Conservation (phyloP, 169 alveolate species). For the Cryptosporidium ubiquitum region DNA sequence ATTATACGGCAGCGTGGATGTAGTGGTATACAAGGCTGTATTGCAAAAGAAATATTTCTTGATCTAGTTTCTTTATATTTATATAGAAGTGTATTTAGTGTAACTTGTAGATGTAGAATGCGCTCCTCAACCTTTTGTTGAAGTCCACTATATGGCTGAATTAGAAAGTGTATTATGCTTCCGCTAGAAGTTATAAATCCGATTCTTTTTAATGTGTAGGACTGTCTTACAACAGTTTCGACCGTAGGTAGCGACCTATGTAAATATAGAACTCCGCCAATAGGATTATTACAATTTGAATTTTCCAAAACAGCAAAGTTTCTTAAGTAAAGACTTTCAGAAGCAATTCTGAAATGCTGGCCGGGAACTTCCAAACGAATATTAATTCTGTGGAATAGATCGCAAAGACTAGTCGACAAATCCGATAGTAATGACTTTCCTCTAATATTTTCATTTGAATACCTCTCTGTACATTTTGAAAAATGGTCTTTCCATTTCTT, state of each 20-base stretch:
- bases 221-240: slow-evolving; percentile 73
- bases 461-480: slow-evolving; percentile 65
- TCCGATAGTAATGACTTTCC: slow-evolving; percentile 73
- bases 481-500: slow-evolving; percentile 80
- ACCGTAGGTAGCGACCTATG: slow-evolving; percentile 73
- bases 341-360: slow-evolving; percentile 62
- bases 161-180: slow-evolving; percentile 74
- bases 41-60: slow-evolving; percentile 76
- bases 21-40: slow-evolving; percentile 74
- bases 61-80: slow-evolving; percentile 76
- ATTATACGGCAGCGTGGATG: slow-evolving; percentile 79
- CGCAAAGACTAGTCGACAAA: slow-evolving; percentile 77
- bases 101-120: slow-evolving; percentile 76
- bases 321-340: slow-evolving; percentile 73
- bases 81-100: slow-evolving; percentile 74
- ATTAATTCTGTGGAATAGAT: slow-evolving; percentile 75
- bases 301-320: slow-evolving; percentile 72
- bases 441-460: slow-evolving; percentile 30
- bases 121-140: slow-evolving; percentile 81
- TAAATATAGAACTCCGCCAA: slow-evolving; percentile 75
- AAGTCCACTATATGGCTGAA: slow-evolving; percentile 80
- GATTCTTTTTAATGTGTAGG: slow-evolving; percentile 77
- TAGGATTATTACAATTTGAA: slow-evolving; percentile 37
- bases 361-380: slow-evolving; percentile 80
- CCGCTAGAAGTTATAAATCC: slow-evolving; percentile 79